Evolutionary conservation across 1,284 basidiomycete genomes (phyloP).

Genomic region (Ceratobasidium sp.): DNA sequence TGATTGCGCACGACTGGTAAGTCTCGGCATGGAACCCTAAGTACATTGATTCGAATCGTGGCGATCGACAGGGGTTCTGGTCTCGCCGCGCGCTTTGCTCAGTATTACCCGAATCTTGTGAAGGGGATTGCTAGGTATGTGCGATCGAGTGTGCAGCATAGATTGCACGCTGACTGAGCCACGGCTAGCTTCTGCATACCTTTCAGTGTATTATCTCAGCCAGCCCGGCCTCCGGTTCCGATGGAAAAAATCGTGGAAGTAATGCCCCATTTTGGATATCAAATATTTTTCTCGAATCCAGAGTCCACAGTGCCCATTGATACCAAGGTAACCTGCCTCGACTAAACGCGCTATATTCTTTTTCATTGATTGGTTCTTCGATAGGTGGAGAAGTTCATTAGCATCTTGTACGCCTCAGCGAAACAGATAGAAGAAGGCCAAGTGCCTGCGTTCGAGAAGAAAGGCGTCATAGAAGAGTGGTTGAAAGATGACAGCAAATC

Average conservation of each 20-base stretch:
- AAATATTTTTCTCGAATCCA: slow-evolving; percentile 4
- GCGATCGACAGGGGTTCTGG: neutral
- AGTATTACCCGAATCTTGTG: slow-evolving; percentile 4
- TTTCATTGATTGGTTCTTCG: neutral
- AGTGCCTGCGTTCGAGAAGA: neutral
- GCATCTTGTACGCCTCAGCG: neutral
- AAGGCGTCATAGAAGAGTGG: neutral
- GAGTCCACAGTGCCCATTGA: slow-evolving; percentile 17
- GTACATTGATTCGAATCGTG: neutral
- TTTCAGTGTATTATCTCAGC: neutral
- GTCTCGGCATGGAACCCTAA: neutral
- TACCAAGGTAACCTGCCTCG: neutral
- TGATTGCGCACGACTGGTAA: slow-evolving; percentile 19
- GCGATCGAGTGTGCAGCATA: neutral
- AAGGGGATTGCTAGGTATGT: neutral
- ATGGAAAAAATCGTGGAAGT: neutral
- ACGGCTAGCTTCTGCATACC: slow-evolving; percentile 3
- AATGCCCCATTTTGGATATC: slow-evolving; percentile 6
- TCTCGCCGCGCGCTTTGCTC: neutral
- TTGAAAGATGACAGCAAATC: neutral
- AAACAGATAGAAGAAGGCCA: neutral
- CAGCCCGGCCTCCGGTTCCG: neutral
- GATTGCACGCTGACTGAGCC: neutral
- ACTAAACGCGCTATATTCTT: too few species aligned
- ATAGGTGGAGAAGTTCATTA: slow-evolving; percentile 1